Evolutionary conservation across 2,329 filamentous ascomycete species (phyloP).

Genomic region (Hymenoscyphus fructigenus): DNA sequence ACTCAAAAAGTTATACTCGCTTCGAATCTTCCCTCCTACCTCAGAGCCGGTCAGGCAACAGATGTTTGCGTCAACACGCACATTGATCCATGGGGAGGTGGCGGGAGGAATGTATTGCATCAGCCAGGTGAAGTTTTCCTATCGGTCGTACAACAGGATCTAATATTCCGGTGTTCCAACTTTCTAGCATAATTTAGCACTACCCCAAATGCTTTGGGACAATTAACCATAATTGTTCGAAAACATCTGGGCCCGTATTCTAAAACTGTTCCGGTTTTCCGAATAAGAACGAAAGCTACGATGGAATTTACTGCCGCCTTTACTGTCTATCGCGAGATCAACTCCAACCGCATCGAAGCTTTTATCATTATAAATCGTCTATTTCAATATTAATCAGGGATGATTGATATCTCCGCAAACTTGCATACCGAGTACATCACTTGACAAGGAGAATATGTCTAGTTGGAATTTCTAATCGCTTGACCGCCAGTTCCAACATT

Average conservation of each 20-base stretch:
- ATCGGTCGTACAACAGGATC: neutral
- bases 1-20: neutral
- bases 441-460: neutral
- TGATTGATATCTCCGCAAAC: neutral
- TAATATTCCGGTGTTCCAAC: neutral
- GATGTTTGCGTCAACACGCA: neutral
- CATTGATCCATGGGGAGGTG: neutral
- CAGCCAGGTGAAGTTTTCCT: neutral
- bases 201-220: too few species aligned
- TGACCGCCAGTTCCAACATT: neutral
- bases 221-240: too few species aligned
- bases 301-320: too few species aligned
- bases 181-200: too few species aligned
- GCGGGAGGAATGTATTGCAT: neutral
- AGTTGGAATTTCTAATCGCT: neutral
- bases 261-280: too few species aligned
- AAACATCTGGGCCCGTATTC: too few species aligned
- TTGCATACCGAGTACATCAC: slow-evolving; percentile 1
- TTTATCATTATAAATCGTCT: neutral
- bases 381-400: neutral
- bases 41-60: neutral
- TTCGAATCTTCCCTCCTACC: neutral
- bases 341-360: neutral
- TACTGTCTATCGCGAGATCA: neutral
- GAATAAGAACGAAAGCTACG: too few species aligned